Evolutionary conservation across 2,329 filamentous ascomycete species (phyloP).

Genomic region (Mariannaea sp.): DNA sequence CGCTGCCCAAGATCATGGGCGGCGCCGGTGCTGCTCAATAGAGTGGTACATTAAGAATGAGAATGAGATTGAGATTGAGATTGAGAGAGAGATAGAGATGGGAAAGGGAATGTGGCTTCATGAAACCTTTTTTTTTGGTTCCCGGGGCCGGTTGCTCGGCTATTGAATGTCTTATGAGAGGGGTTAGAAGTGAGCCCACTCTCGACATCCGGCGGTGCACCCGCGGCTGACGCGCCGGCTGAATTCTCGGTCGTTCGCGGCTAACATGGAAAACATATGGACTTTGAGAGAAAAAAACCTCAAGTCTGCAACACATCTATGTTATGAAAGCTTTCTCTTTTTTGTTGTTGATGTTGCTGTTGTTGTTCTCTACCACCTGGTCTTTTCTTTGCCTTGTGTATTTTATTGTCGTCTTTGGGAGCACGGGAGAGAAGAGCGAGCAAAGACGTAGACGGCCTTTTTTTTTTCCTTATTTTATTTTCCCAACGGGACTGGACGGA

Average conservation of each 20-base stretch:
- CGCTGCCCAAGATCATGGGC: constrained; percentile 56
- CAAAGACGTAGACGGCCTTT: background rate
- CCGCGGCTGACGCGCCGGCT: constrained; percentile 27
- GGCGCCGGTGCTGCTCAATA: constrained; percentile 41
- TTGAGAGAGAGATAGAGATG: too few species aligned
- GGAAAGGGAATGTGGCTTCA: constrained; percentile 4
- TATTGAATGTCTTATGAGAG: constrained; percentile 20
- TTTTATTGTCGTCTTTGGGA: constrained; percentile 3
- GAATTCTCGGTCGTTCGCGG: constrained; percentile 13
- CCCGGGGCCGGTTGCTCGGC: constrained; percentile 30
- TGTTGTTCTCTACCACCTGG: background rate
- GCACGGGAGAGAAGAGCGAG: constrained; percentile 1
- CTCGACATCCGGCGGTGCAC: constrained; percentile 20
- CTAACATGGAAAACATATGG: constrained; percentile 2
- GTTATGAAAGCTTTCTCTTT: constrained; percentile 4
- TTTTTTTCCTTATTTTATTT: too few species aligned
- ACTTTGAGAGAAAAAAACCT: background rate
- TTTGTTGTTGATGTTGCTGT: constrained; percentile 1
- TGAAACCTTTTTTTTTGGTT: constrained; percentile 14
- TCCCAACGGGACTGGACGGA: too few species aligned
- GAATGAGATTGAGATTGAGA: too few species aligned
- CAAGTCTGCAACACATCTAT: background rate
- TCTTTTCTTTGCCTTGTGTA: background rate
- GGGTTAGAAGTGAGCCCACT: constrained; percentile 21
- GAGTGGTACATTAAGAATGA: background rate